phyloP scores from a whole-genome alignment of 129 eudicot species.

The Flaveria bidentis region DNA sequence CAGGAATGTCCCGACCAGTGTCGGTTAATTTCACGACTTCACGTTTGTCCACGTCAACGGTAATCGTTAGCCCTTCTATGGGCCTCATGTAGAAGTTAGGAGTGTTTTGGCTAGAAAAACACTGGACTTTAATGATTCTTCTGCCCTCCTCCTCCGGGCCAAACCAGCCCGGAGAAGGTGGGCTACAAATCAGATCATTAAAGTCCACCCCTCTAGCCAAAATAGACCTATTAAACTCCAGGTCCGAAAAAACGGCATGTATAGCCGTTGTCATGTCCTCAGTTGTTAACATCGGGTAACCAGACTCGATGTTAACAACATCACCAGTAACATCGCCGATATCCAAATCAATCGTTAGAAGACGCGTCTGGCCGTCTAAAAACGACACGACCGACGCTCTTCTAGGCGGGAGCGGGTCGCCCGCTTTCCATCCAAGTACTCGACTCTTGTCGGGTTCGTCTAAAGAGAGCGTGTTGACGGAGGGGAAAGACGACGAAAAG shows the following conservation, averaged over 20 bases:
- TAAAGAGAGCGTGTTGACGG: slow-evolving; percentile 50
- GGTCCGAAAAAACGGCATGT: slow-evolving; percentile 21
- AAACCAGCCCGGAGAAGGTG: slow-evolving; percentile 68
- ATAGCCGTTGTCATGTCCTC: slow-evolving; percentile 46
- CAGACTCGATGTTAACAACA: slow-evolving; percentile 38
- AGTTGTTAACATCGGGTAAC: slow-evolving; percentile 54
- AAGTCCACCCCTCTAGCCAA: slow-evolving; percentile 54
- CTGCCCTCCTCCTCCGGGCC: slow-evolving; percentile 61
- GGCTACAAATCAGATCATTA: slow-evolving; percentile 43
- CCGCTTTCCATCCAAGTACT: slow-evolving; percentile 54
- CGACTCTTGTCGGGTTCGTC: slow-evolving; percentile 57
- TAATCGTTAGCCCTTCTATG: slow-evolving; percentile 55
- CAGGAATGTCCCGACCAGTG: slow-evolving; percentile 49
- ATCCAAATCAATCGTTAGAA: slow-evolving; percentile 51
- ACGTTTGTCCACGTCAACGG: slow-evolving; percentile 46
- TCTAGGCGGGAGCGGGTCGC: slow-evolving; percentile 59
- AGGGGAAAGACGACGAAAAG: slow-evolving; percentile 32
- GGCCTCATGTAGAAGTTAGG: slow-evolving; percentile 81
- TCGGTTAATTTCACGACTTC: slow-evolving; percentile 48
- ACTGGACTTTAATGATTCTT: slow-evolving; percentile 57
- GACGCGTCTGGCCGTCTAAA: slow-evolving; percentile 40
- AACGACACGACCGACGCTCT: slow-evolving; percentile 51
- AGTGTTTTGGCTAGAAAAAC: slow-evolving; percentile 54
- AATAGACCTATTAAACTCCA: slow-evolving; percentile 52
- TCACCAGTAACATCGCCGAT: slow-evolving; percentile 40